phyloP scores from a whole-genome alignment of 441 rosid genomes.

The Gossypium davidsonii region DNA sequence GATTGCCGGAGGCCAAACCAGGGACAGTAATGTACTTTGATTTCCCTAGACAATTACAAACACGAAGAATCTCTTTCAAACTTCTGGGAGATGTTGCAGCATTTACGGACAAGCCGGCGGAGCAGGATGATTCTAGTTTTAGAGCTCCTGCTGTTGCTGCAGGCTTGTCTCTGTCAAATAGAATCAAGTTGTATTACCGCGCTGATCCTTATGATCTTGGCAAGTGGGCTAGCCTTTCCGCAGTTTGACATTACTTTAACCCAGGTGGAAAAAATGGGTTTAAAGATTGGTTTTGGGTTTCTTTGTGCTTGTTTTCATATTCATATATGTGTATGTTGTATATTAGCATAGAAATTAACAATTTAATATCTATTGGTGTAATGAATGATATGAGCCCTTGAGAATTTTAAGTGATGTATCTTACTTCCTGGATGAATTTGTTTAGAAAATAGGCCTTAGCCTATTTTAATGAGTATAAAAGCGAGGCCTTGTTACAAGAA shows the following conservation, averaged over 20 bases:
- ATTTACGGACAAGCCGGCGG: conserved; percentile 66
- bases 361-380: conserved; percentile 15
- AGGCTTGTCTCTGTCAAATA: conserved; percentile 65
- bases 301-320: conserved; percentile 3
- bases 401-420: background rate
- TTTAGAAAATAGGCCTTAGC: background rate
- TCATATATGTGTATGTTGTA: conserved; percentile 19
- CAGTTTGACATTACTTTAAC: conserved; percentile 29
- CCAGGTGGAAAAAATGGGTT: background rate
- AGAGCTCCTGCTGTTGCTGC: conserved; percentile 48
- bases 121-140: conserved; percentile 51
- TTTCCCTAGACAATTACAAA: conserved; percentile 63
- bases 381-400: background rate
- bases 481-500: background rate
- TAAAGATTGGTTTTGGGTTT: conserved; percentile 14
- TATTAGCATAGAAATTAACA: conserved; percentile 12
- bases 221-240: conserved; percentile 87
- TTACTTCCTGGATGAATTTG: conserved; percentile 25
- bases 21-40: conserved; percentile 86
- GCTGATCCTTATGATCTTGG: conserved; percentile 83
- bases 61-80: conserved; percentile 52
- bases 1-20: conserved; percentile 66
- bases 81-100: conserved; percentile 84
- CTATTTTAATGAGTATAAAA: background rate
- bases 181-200: conserved; percentile 70